phyloP scores from a whole-genome alignment of 163 green algal species.

The Volvox carteri region DNA sequence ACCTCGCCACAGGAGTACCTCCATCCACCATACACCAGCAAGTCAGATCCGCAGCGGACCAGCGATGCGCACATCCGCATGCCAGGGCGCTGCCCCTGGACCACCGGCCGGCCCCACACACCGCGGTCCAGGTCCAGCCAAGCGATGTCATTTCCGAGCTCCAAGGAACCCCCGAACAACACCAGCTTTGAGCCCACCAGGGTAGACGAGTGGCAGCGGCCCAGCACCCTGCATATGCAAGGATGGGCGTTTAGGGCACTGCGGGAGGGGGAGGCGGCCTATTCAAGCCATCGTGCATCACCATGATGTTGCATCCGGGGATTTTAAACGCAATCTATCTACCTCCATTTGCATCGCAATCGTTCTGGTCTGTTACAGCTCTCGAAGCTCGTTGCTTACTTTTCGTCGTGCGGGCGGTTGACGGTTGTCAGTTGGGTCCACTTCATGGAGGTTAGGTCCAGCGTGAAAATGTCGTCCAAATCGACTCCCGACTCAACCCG shows the following conservation, averaged over 20 bases:
- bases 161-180: slow-evolving; percentile 50
- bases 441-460: slow-evolving; percentile 41
- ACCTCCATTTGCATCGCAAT: no score
- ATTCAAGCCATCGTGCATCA: no score
- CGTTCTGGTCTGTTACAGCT: neutral
- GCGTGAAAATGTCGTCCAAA: neutral
- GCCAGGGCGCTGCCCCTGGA: slow-evolving; percentile 24
- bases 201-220: slow-evolving; percentile 46
- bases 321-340: no score
- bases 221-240: slow-evolving; percentile 47
- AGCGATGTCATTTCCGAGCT: slow-evolving; percentile 47
- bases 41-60: slow-evolving; percentile 16
- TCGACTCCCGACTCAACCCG: slow-evolving; percentile 41
- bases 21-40: slow-evolving; percentile 55
- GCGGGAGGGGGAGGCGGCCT: no score
- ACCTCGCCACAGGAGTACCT: slow-evolving; percentile 57
- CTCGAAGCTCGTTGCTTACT: neutral
- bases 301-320: no score
- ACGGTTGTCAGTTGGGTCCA: slow-evolving; percentile 22
- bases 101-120: slow-evolving; percentile 40
- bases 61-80: slow-evolving; percentile 55
- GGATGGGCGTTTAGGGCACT: no score
- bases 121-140: slow-evolving; percentile 52
- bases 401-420: slow-evolving; percentile 31
- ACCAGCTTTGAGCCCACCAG: slow-evolving; percentile 53